Evolutionary conservation across 1,139 yeast genomes (phyloP), one percentile per base, ranked within the genome.

Genomic region (Debaryomycetaceae sp.): DNA sequence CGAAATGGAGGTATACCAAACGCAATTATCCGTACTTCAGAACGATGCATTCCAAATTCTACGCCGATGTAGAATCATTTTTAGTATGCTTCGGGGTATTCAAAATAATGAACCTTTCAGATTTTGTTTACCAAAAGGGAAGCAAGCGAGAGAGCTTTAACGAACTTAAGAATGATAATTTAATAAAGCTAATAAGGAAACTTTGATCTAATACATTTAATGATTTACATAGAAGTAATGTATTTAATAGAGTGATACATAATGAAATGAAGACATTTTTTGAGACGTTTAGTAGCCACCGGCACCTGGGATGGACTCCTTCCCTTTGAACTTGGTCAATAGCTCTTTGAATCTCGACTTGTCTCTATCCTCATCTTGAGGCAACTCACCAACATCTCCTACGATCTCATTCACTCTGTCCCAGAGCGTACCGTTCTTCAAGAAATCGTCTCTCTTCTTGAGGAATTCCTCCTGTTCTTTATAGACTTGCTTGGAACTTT

Each of bases 351-450:
- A 86, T 55, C 85, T 75, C 22, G 83, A 67, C 65, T 86, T 83
- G 61, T 87, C 91, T 58, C 84, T 71, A 37, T 61, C 66, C 42
- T 72, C 75, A 16, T 73, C 68, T 41, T 60, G 61, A 31, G 70
- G 61, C 8, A 73, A 59, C 46, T 70, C 75, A 17, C 77, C 77
- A 18, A 65, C 70, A 30, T 68, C 74, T 30, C 46, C 58, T 24
- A 78, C 65, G 47, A 78, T 61, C 45, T 75, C 80, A 46, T 67
- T 63, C 17, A 74, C 88, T 55, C 96, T 79, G 55, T 89, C 95
- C 98, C 98, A 94, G 46, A 91, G 81, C 28, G 95, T 84, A 22
- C 83, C 79, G 41, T 80, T 82, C 46, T 81, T 80, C 56, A 85
- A 82, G 59, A 86, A 87, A 31, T 77, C 78, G 58, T 91, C 97